Evolutionary conservation across 495 filamentous ascomycete genomes (phyloP), one percentile per base, ranked within the genome.

Genomic region (Trichoderma erinaceum): DNA sequence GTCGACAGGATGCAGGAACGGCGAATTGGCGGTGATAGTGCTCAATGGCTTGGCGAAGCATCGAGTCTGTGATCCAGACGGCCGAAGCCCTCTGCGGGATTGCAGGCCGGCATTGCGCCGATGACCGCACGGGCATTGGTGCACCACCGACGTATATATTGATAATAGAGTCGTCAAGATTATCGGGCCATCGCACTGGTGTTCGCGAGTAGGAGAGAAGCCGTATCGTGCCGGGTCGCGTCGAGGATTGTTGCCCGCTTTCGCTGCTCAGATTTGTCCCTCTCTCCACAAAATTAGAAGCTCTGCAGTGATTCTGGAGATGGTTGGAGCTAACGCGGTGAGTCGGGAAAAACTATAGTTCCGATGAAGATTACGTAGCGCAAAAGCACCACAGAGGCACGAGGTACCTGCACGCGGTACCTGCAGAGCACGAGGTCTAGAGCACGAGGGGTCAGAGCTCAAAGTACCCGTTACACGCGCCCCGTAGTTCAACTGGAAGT

Each of bases 1-100:
- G 38, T 46, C 76, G 72, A 38, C 65, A 67, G 29, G 56, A 8
- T 32, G 56, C 68, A 23, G 65, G 12, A 10, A 16, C 43, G 11
- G 41, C 18, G 43, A 44, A 78, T 3, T 73, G 70, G 29, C 68
- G 66, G 50, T 74, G 78, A 72, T 78, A 84, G 6, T 76, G 75
- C 25, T 81, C 75, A 52, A 82, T 83, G 12, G 73, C 69, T 12
- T 73, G 67, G 8, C 70, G 69, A 3, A 84, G 74, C 6, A 77
- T 48, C 61, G 75, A 71, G 35, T 85, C 83, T 5, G 79, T 75
- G 32, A 83, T 75, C 81, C 82, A 83, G 27, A 83, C 68, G 12
- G 75, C 71, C 76, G 52, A 63, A 66, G 25, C 74, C 67, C 5
- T 75, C 21, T 23, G n/a, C 11, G n/a, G 15, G 23, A 29, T 29